These are phyloP conservation scores for Trametes elegans DNA, from an alignment of 768 basidiomycete species.

Conservation along the genomic window DNA sequence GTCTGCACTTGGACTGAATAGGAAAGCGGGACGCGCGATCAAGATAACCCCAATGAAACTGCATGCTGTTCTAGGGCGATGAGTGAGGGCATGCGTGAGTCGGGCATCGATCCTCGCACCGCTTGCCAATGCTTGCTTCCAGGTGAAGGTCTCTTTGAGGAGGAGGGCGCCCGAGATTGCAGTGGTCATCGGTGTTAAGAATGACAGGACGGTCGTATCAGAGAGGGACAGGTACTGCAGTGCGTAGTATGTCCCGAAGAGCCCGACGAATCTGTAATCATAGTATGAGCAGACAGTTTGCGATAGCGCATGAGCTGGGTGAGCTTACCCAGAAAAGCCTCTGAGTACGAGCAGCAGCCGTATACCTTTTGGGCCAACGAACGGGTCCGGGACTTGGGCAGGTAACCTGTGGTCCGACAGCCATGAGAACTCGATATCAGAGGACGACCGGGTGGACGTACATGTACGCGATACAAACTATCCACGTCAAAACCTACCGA, in stretches of 20 bases:
- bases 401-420: conserved; percentile 29
- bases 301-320: neutral
- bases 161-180: conserved; percentile 60
- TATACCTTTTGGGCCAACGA: conserved; percentile 69
- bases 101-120: conserved; percentile 28
- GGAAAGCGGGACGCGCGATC: conserved; percentile 71
- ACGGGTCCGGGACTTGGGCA: conserved; percentile 50
- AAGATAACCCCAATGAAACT: conserved; percentile 77
- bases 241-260: conserved; percentile 67
- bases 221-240: conserved; percentile 74
- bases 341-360: conserved; percentile 53
- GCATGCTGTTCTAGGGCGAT: too few species aligned
- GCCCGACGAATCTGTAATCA: conserved; percentile 63
- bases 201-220: conserved; percentile 75
- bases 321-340: conserved; percentile 57
- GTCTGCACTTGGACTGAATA: conserved; percentile 51
- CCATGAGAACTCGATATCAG: neutral
- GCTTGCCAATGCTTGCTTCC: conserved; percentile 54
- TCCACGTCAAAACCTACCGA: conserved; percentile 41
- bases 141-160: conserved; percentile 58
- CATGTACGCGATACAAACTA: conserved; percentile 54
- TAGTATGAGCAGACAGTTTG: conserved; percentile 7
- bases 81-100: conserved; percentile 14
- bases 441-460: conserved; percentile 16
- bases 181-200: conserved; percentile 66